phyloP scores from a whole-genome alignment of 2,329 filamentous ascomycete species.

The Colletotrichum sojae region DNA sequence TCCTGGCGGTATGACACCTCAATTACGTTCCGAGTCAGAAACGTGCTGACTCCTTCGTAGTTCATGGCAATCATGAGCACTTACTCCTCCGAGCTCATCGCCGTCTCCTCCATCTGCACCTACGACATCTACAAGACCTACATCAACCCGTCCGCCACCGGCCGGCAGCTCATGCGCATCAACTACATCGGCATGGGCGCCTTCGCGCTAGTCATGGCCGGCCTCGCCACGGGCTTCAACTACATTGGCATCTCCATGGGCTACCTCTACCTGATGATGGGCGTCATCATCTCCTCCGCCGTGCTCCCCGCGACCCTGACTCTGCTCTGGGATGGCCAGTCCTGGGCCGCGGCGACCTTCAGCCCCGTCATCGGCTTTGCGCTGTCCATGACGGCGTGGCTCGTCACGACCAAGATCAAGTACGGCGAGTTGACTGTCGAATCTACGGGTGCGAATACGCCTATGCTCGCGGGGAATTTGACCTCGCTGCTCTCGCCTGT shows the following conservation, averaged over 20 bases:
- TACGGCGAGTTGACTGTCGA: slow-evolving; percentile 75
- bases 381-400: slow-evolving; percentile 81
- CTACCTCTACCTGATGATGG: slow-evolving; percentile 87
- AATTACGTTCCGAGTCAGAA: too few relatives aligned
- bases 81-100: slow-evolving; percentile 86
- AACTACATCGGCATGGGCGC: slow-evolving; percentile 74
- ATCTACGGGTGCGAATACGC: slow-evolving; percentile 82
- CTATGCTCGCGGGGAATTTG: slow-evolving; percentile 87
- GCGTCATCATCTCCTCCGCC: slow-evolving; percentile 83
- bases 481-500: slow-evolving; percentile 80
- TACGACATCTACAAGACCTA: slow-evolving; percentile 90
- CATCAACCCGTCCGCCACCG: slow-evolving; percentile 79
- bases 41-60: not conserved
- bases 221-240: slow-evolving; percentile 78
- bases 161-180: slow-evolving; percentile 80
- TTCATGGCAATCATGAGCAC: slow-evolving; percentile 94
- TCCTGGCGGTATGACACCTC: slow-evolving; percentile 69
- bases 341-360: slow-evolving; percentile 71
- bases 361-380: slow-evolving; percentile 78
- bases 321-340: slow-evolving; percentile 79
- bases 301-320: slow-evolving; percentile 83
- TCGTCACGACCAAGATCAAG: slow-evolving; percentile 80
- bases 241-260: slow-evolving; percentile 82
- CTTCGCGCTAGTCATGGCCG: slow-evolving; percentile 82
- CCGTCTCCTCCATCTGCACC: slow-evolving; percentile 85